Evolutionary conservation across 106 monocot genomes (phyloP), one percentile per base, ranked within the genome.

Genomic region (Narthecium ossifragum): DNA sequence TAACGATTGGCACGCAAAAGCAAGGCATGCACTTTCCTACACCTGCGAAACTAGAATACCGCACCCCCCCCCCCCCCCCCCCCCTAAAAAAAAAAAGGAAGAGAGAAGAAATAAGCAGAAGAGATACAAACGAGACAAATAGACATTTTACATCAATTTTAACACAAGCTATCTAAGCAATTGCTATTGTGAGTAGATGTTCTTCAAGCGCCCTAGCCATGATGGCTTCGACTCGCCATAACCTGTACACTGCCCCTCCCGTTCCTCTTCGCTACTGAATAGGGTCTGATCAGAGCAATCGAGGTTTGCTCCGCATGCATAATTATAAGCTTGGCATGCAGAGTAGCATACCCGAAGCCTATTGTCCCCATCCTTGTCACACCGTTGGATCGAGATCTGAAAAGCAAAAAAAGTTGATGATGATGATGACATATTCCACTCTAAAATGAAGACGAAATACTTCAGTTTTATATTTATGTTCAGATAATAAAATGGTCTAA

Each of bases 211-310:
- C 5, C 79, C 73, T n/a, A 84, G 45, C 98, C 98, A 99, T 73
- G 83, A 79, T 8, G 87, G 72, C 37, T 48, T 67, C 17, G 69
- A 75, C 52, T 98, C 84, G 8, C 88, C 98, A 13, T 81, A 88
- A 17, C 98, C 98, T 2, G 98, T 99, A 67, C 98, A 99, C 36
- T 81, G 98, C 26, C 70, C 91, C 4, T 78, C 84, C 23, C 78
- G 82, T 64, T 93, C 86, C 31, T 98, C 98, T 63, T 91, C 79
- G 10, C 74, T 85, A 64, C 98, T 91, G 65, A 99, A 99, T 11
- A 99, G 75, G 13, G 98, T 99, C 53, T 85, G 91, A 61, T 99
- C 98, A 0, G 98, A 91, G 74, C 98, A 99, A 65, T 99, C 98
- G 5, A 99, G 84, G 26, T 72, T 61, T 15, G 98, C 91, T 8